phyloP scores from a whole-genome alignment of 306 rosid species.

The Canavalia gladiata region DNA sequence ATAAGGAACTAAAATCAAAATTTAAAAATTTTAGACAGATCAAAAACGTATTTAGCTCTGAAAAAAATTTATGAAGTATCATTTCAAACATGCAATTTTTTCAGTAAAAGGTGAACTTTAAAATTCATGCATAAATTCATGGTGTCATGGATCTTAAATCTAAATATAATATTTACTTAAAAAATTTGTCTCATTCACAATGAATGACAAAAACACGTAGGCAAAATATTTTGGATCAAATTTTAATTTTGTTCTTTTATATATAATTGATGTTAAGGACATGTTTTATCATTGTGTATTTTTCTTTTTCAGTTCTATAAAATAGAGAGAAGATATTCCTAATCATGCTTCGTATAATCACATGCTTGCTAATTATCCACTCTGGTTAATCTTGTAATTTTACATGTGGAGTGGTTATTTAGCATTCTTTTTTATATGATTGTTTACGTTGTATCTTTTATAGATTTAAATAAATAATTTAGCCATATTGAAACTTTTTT shows the following conservation, averaged over 20 bases:
- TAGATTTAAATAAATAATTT: conserved; percentile 66
- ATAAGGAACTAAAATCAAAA: too few species aligned
- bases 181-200: background rate
- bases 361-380: conserved; percentile 10
- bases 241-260: background rate
- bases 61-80: background rate
- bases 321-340: conserved; percentile 14
- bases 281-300: conserved; percentile 1
- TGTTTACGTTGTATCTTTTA: conserved; percentile 43
- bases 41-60: too few species aligned
- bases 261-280: background rate
- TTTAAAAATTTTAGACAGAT: too few species aligned
- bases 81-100: conserved; percentile 51
- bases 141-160: conserved; percentile 16
- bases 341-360: background rate
- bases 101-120: conserved; percentile 61
- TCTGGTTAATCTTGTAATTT: conserved; percentile 2
- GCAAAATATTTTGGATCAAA: conserved; percentile 17
- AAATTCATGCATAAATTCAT: conserved; percentile 36
- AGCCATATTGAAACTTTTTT: conserved; percentile 70
- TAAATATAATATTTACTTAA: conserved; percentile 13
- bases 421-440: conserved; percentile 24
- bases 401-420: conserved; percentile 5
- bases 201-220: conserved; percentile 12
- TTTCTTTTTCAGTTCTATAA: conserved; percentile 1